Base-by-base conservation (phyloP, 495 filamentous ascomycete genomes). In the Pseudotulostoma volvatum region DNA sequence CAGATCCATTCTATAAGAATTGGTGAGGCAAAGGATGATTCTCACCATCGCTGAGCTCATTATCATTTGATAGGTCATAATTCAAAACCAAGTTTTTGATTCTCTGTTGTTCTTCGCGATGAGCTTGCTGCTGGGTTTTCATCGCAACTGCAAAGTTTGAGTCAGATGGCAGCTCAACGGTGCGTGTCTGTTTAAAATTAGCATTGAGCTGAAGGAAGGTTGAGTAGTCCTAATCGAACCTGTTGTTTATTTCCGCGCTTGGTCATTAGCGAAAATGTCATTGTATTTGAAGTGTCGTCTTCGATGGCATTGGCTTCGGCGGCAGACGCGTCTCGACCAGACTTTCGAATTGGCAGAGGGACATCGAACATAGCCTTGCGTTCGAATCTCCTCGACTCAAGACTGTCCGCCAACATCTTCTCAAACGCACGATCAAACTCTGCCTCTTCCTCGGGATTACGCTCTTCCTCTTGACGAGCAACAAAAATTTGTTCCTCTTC, bases 391-490 rank as follows among this genome's bases (percentile, higher is more conserved):
- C 92, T 71, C 5, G 85, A 84, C 28, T 96, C 92, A 54, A 92
- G 60, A 63, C 87, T 93, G 51, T 99, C 90, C 44, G 86, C 70
- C 92, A 96, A 95, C 77, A 99, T 82, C 58, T 95, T 96, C 13
- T 92, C 87, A 56, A 92, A 85, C 61, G 96, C 90, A 48, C 90
- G 84, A 49, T 96, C 92, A 49, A 99, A 99, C 28, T 99, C 92
- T 4, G 88, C 90, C 44, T 96, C 90, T 32, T 76, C 81, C 59
- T 93, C 85, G 0, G 90, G 92, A 43, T 99, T 87, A 31, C 87
- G 71, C 51, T 92, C 77, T 55, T 94, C 83, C 50, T 93, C 80
- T 50, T 85, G 75, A 31, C 84, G 73, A 9, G 84, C 88, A 31
- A 99, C 87, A 25, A 94, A 67, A 39, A 95, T 92, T 7, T 84